Conservation (phyloP, 2,329 filamentous ascomycete genomes). For the Tolypocladium paradoxum region DNA sequence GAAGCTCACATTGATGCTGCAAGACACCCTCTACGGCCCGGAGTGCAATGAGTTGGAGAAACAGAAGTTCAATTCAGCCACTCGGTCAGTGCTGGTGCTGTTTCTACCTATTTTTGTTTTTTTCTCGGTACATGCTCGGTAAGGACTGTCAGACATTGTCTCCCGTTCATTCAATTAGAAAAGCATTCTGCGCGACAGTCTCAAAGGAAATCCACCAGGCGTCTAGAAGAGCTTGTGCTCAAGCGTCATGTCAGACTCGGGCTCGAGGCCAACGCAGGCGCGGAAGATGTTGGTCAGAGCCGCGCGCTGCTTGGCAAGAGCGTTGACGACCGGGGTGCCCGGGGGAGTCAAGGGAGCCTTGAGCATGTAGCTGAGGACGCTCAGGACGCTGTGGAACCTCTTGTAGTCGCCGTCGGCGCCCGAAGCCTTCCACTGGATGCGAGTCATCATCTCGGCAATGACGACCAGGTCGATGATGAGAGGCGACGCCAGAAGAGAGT, state of each 20-base stretch:
- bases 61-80: conserved; percentile 1
- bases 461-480: conserved; percentile 95
- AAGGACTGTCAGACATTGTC: conserved; percentile 6
- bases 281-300: conserved; percentile 98
- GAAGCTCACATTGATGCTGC: background rate
- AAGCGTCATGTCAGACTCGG: conserved; percentile 96
- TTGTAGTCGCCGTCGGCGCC: conserved; percentile 59
- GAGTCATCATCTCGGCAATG: conserved; percentile 95
- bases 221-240: conserved; percentile 90
- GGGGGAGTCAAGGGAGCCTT: conserved; percentile 89
- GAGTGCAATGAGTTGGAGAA: background rate
- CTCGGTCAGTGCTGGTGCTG: conserved; percentile 3
- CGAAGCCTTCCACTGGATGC: conserved; percentile 77
- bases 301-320: conserved; percentile 88
- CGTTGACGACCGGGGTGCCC: conserved; percentile 90
- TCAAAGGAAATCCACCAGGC: background rate
- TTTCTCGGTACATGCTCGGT: background rate
- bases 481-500: conserved; percentile 89
- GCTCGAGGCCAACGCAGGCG: conserved; percentile 90
- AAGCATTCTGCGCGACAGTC: background rate
- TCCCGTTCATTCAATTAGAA: background rate
- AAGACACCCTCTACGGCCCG: background rate
- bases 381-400: conserved; percentile 94
- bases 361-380: conserved; percentile 98
- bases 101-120: conserved; percentile 9